A percentile compares a stretch with the other conserved stretches of the same genome.
phyloP scores from a whole-genome alignment of 2,329 filamentous ascomycete genomes.

The Penicillium brasilianum region DNA sequence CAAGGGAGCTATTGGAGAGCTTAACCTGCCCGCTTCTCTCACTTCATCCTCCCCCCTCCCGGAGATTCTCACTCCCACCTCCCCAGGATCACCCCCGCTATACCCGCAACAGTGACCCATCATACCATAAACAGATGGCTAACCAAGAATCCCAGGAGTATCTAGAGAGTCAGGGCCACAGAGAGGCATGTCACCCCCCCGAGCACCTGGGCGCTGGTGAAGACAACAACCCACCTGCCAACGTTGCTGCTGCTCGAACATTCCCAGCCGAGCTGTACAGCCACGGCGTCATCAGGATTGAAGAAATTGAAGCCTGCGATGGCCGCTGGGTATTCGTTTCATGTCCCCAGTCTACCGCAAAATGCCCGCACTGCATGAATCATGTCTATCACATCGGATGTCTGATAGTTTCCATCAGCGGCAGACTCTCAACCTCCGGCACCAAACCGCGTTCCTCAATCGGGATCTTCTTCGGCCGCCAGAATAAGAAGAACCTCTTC shows the following conservation, averaged over 20 bases:
- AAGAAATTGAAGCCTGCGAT: slow-evolving; percentile 15
- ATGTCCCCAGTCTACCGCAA: slow-evolving; percentile 9
- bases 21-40: not conserved
- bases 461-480: slow-evolving; percentile 21
- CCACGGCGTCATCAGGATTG: not conserved
- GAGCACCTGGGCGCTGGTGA: not conserved
- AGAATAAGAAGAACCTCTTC: slow-evolving; percentile 16
- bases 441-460: slow-evolving; percentile 9
- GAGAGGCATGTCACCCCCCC: not conserved
- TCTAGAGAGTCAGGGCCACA: not conserved
- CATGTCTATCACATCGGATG: slow-evolving; percentile 17
- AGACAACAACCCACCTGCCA: not conserved
- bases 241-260: not conserved
- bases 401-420: slow-evolving; percentile 10
- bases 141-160: not conserved
- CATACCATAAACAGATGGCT: not conserved
- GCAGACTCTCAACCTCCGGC: not conserved
- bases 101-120: not conserved
- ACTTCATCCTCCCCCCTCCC: not conserved
- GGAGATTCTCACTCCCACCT: not conserved
- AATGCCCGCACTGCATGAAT: slow-evolving; percentile 19
- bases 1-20: not conserved
- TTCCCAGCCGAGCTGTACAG: slow-evolving; percentile 4
- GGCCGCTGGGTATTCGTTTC: slow-evolving; percentile 19
- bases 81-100: not conserved